Evolutionary conservation across 176 grass and related monocot genomes (phyloP), one percentile per base, ranked within the genome.

Genomic region (Phoenix roebelenii): DNA sequence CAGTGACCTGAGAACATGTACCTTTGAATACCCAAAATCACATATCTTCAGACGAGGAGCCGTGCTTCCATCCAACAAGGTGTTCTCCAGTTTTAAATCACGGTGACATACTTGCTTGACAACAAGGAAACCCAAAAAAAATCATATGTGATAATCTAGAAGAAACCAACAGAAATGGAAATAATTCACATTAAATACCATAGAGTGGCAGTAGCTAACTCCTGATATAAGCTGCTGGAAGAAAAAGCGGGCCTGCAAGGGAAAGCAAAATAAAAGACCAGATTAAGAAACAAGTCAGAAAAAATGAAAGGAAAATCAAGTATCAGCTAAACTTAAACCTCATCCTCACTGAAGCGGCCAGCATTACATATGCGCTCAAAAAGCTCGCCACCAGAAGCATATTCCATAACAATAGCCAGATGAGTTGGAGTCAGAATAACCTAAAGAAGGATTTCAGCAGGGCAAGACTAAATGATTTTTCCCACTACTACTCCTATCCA

Each of bases 401-500:
- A 97, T 82, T 97, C 92, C 92, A 97, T 97, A 35, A 97, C 92
- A 65, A 97, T 97, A 68, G 92, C 92, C 61, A 97, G 83, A 85
- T 97, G 92, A 18, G 92, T 97, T n/a, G 92, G 92, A 25, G 92
- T 97, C 80, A 97, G 78, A 85, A 97, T 91, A 68, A 97, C 92
- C 92, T 97, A 57, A 65, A 54, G 49, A 50, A 19, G 44, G 15
- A 44, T 44, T 14, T 44, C 35, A 44, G 9, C 7, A n/a, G 1
- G 51, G 16, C 15, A 6, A 18, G 23, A 49, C 10, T 51, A 17
- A 60, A 57, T 17, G 16, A 28, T 51, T 25, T 26, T 58, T 23
- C 50, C 50, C 56, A 44, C 35, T 44, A 3, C 26, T 28, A 12
- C 10, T 7, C 32, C 32, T 12, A 12, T 44, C 68, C 50, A 6